Base-by-base conservation (phyloP, 768 basidiomycete genomes). In the Mycena chlorophos region DNA sequence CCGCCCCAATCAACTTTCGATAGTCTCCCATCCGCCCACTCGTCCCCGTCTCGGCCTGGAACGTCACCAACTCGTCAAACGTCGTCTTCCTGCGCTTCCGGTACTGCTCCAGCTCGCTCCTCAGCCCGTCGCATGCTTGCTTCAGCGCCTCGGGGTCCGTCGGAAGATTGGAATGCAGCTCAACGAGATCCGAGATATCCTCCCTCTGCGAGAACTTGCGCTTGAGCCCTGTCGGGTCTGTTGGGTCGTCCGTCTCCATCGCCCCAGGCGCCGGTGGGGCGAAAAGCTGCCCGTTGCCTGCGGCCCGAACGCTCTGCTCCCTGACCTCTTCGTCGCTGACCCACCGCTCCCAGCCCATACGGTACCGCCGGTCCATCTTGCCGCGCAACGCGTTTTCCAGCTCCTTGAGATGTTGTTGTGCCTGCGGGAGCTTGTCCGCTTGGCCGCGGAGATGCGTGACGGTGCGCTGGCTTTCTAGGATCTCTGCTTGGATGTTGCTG, bases 331-430 rank as follows among this genome's bases (percentile, higher is more conserved):
- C 91, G 54, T 89, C 88, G 61, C 86, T 86, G 20, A 90, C 73
- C 94, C 96, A 98, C 63, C 89, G 91, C 68, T 96, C 92, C 87
- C 89, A 98, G 2, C 94, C 96, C 23, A 88, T 66, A 48, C 90
- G 81, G 73, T 92, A 93, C 60, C 89, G 78, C 63, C 81, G 81
- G 19, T 87, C 89, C 85, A 97, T 91, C 71, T 89, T 92, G 5
- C 73, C 74, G 25, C 79, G 72, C 27, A 98, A 72, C 57, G 85
- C 85, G 17, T 69, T 71, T 69, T 93, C 88, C 52, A 94, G 70
- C 28, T 79, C 78, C 27, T 78, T 73, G 45, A 96, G 73, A 23
- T 73, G 66, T 52, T 79, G 74, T 55, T 85, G 85, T 8, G 85
- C 79, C 26, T 85, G 78, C 4, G 80, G 68, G 6, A 94, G 75